Percentiles rank a stretch among this genome's conserved stretches.
phyloP scores from a whole-genome alignment of 768 basidiomycete genomes.

The Kwoniella bestiolae region DNA sequence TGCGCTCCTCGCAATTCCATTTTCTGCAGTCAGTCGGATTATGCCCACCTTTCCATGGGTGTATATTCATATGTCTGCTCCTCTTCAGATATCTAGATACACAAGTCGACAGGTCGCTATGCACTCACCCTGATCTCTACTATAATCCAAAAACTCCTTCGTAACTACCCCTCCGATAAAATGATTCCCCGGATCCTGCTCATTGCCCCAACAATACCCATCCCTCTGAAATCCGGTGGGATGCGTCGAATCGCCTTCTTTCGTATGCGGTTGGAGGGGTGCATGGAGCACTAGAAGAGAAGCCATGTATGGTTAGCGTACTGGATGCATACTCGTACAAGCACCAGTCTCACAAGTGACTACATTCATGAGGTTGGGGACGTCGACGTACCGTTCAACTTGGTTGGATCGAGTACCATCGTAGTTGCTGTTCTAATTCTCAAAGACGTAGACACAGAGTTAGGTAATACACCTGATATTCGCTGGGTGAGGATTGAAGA shows the following conservation, averaged over 20 bases:
- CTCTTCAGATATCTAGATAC: too few relatives aligned
- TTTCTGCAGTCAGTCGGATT: too few relatives aligned
- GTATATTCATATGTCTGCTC: too few relatives aligned
- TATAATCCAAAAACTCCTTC: slow-evolving; percentile 52
- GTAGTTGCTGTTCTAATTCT: slow-evolving; percentile 33
- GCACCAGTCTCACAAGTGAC: too few relatives aligned
- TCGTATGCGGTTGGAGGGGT: slow-evolving; percentile 43
- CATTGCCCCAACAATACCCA: slow-evolving; percentile 47
- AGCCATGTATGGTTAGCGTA: too few relatives aligned
- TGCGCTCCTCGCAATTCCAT: too few relatives aligned
- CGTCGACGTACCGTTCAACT: slow-evolving; percentile 41
- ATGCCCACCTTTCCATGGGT: too few relatives aligned
- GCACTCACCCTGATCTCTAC: slow-evolving; percentile 46
- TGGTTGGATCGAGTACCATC: slow-evolving; percentile 40
- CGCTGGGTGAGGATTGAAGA: slow-evolving; percentile 3
- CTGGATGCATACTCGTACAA: too few relatives aligned
- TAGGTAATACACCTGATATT: slow-evolving; percentile 4
- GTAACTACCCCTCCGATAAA: slow-evolving; percentile 53
- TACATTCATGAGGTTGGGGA: not conserved
- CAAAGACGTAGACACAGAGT: not conserved
- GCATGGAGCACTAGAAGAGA: slow-evolving; percentile 48
- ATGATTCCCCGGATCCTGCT: slow-evolving; percentile 50
- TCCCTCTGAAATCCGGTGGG: slow-evolving; percentile 48
- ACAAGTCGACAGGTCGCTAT: too few relatives aligned
- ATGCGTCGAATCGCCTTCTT: slow-evolving; percentile 42